Conservation (phyloP, 2,329 filamentous ascomycete genomes). For the Xylariaceae sp. region DNA sequence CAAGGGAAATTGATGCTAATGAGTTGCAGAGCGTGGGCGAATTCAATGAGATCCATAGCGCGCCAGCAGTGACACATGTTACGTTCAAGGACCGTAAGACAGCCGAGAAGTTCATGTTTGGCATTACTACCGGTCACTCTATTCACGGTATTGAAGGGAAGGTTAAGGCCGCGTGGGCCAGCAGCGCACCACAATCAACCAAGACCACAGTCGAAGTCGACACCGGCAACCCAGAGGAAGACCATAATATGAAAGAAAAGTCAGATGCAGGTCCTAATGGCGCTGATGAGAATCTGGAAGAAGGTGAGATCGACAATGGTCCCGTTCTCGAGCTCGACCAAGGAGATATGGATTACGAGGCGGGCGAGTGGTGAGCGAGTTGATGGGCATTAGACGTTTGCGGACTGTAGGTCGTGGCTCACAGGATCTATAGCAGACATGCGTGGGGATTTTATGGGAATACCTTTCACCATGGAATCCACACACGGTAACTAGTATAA, state of each 20-base stretch:
- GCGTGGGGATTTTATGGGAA: too few relatives aligned
- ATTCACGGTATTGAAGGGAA: constrained; percentile 58
- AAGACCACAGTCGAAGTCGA: constrained; percentile 18
- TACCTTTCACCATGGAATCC: too few relatives aligned
- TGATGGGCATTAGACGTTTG: not conserved
- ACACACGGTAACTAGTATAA: too few relatives aligned
- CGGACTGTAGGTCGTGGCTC: not conserved
- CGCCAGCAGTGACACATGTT: constrained; percentile 45
- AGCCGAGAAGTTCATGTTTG: constrained; percentile 63
- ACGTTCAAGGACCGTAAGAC: constrained; percentile 63
- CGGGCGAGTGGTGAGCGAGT: constrained; percentile 19
- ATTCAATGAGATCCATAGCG: constrained; percentile 52
- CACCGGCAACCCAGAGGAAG: constrained; percentile 21
- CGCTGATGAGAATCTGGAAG: constrained; percentile 22
- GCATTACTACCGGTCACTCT: constrained; percentile 42
- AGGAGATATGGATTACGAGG: constrained; percentile 33
- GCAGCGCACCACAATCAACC: constrained; percentile 24
- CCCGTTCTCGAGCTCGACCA: constrained; percentile 20
- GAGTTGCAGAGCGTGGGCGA: constrained; percentile 52
- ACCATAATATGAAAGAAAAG: constrained; percentile 22
- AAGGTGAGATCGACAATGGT: constrained; percentile 25
- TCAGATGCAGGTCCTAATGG: constrained; percentile 16
- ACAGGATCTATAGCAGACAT: not conserved
- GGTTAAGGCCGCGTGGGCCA: constrained; percentile 61
- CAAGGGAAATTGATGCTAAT: constrained; percentile 24